phyloP scores from a whole-genome alignment of 352 stramenopile genomes.

The Pythium aquatile region DNA sequence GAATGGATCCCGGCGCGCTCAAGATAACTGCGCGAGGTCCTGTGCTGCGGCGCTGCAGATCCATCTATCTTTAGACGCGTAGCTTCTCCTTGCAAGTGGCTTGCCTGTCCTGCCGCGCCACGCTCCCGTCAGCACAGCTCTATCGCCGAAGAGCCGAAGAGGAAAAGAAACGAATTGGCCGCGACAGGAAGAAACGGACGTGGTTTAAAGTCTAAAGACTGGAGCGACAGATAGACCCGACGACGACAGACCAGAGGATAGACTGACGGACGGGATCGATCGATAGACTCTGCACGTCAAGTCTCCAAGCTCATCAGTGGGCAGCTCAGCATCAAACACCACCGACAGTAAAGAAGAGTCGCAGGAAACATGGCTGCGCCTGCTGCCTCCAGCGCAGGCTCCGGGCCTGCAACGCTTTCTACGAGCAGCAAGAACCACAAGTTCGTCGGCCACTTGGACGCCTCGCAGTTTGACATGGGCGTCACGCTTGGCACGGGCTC shows the following conservation, averaged over 20 bases:
- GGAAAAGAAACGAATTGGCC: slow-evolving; percentile 34
- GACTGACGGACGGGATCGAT: slow-evolving; percentile 3
- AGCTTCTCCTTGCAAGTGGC: slow-evolving; percentile 2
- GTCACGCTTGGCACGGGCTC: slow-evolving; percentile 96
- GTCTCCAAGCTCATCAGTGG: not conserved
- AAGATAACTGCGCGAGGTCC: not conserved
- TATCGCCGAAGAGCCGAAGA: slow-evolving; percentile 7
- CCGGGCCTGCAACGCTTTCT: slow-evolving; percentile 27
- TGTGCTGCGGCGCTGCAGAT: slow-evolving; percentile 1
- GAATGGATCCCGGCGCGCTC: not conserved
- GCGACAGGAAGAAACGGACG: slow-evolving; percentile 23
- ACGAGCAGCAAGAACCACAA: slow-evolving; percentile 34
- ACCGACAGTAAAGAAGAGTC: not conserved
- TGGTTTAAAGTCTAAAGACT: slow-evolving; percentile 7
- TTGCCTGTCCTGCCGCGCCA: not conserved
- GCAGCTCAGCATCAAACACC: not conserved
- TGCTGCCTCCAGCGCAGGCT: slow-evolving; percentile 21
- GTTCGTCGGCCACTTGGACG: slow-evolving; percentile 52
- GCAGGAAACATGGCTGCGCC: slow-evolving; percentile 12
- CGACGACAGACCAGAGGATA: slow-evolving; percentile 2
- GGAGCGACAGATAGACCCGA: slow-evolving; percentile 4
- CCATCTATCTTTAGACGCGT: slow-evolving; percentile 7
- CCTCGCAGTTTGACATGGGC: slow-evolving; percentile 93
- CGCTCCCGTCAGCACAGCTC: not conserved
- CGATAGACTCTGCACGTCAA: slow-evolving; percentile 3